A percentile compares a stretch with the other conserved stretches of the same genome.
Evolutionary conservation across 2,329 filamentous ascomycete genomes (phyloP).

Genomic region (Apiospora arundinis): DNA sequence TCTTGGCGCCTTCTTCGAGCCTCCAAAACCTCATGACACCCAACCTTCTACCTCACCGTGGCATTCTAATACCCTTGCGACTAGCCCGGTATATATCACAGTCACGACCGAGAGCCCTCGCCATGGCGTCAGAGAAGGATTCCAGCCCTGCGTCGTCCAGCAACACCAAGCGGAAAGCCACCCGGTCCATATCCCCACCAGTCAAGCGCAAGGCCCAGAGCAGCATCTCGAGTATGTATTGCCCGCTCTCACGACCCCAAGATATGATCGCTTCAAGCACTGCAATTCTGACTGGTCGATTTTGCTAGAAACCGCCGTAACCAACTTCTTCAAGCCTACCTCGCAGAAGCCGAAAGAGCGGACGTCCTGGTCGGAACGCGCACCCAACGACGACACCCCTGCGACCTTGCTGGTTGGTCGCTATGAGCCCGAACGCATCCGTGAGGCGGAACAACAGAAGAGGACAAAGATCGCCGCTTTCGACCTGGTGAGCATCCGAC

Average conservation of each 20-base stretch:
- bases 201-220: conserved; percentile 61
- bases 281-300: background rate
- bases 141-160: background rate
- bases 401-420: conserved; percentile 76
- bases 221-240: conserved; percentile 54
- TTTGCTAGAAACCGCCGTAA: conserved; percentile 67
- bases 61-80: background rate
- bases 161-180: conserved; percentile 34
- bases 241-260: background rate
- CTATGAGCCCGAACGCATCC: conserved; percentile 58
- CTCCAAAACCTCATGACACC: background rate
- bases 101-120: background rate
- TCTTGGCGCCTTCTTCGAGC: conserved; percentile 1
- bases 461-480: conserved; percentile 73
- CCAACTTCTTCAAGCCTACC: conserved; percentile 85
- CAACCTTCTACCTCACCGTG: background rate
- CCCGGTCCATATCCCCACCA: conserved; percentile 56
- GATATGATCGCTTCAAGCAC: background rate
- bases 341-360: conserved; percentile 85
- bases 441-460: conserved; percentile 36
- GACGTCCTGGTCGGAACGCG: conserved; percentile 73
- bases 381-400: conserved; percentile 54
- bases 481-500: conserved; percentile 59
- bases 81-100: background rate
- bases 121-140: conserved; percentile 1